These are phyloP conservation scores for Aspergillus novofumigatus DNA, from an alignment of 2,329 filamentous ascomycete species.

Conservation along the genomic window DNA sequence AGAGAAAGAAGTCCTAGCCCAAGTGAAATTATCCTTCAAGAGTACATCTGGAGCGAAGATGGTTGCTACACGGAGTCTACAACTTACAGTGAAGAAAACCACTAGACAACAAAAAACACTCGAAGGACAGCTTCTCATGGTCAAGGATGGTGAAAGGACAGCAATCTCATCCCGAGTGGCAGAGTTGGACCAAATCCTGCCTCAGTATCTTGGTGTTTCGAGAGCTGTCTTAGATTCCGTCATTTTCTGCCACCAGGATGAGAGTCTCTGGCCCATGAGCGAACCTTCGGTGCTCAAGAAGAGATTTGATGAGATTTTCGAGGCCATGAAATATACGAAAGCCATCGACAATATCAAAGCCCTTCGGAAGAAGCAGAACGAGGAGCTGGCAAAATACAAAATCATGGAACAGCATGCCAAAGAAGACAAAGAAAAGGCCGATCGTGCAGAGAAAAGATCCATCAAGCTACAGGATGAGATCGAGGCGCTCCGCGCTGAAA, in stretches of 20 bases:
- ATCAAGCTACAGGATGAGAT: slow-evolving; percentile 61
- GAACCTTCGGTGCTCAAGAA: slow-evolving; percentile 83
- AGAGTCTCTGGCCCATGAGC: slow-evolving; percentile 94
- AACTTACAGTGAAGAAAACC: slow-evolving; percentile 81
- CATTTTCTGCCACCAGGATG: slow-evolving; percentile 98
- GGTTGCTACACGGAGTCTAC: slow-evolving; percentile 77
- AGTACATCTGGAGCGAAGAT: slow-evolving; percentile 73
- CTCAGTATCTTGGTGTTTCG: slow-evolving; percentile 82
- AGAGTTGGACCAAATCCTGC: slow-evolving; percentile 79
- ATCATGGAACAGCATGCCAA: slow-evolving; percentile 74
- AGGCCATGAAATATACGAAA: slow-evolving; percentile 94
- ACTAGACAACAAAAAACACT: slow-evolving; percentile 74
- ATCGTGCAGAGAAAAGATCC: slow-evolving; percentile 63
- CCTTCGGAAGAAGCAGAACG: slow-evolving; percentile 76
- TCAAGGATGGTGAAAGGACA: slow-evolving; percentile 73
- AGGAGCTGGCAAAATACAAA: slow-evolving; percentile 68
- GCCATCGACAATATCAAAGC: slow-evolving; percentile 93
- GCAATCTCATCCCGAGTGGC: slow-evolving; percentile 74
- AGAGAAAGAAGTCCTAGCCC: slow-evolving; percentile 83
- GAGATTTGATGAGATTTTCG: slow-evolving; percentile 95
- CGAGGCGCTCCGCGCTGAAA: slow-evolving; percentile 55
- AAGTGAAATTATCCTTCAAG: slow-evolving; percentile 85
- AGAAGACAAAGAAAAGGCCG: slow-evolving; percentile 77
- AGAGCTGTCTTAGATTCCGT: slow-evolving; percentile 87
- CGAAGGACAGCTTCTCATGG: slow-evolving; percentile 71